Evolutionary conservation across 495 filamentous ascomycete genomes (phyloP).

Genomic region (Trichoderma asperelloides): DNA sequence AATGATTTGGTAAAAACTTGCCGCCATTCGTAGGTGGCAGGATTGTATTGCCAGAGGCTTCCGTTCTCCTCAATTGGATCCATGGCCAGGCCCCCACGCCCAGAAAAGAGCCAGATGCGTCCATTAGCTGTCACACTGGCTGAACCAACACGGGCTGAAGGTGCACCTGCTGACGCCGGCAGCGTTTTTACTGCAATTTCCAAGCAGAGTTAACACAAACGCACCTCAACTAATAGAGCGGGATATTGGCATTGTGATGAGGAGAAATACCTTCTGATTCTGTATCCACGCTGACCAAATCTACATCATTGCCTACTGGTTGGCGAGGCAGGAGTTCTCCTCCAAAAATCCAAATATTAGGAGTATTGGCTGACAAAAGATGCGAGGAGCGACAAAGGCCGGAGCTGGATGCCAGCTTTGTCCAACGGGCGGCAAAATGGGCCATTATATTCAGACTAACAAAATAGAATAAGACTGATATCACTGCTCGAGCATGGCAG

Average conservation of each 20-base stretch:
- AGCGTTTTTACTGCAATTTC: background rate
- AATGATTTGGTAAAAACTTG: slow-evolving; percentile 15
- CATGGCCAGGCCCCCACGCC: slow-evolving; percentile 46
- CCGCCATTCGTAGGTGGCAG: slow-evolving; percentile 21
- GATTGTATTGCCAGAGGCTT: slow-evolving; percentile 39
- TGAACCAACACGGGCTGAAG: slow-evolving; percentile 42
- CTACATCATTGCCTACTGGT: slow-evolving; percentile 23
- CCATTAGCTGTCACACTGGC: slow-evolving; percentile 33
- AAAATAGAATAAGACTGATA: background rate
- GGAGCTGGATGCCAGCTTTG: slow-evolving; percentile 1
- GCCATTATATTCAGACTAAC: background rate
- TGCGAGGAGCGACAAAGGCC: slow-evolving; percentile 25
- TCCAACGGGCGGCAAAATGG: slow-evolving; percentile 8
- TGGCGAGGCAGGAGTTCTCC: slow-evolving; percentile 27
- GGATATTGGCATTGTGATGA: background rate
- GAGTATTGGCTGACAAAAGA: slow-evolving; percentile 15
- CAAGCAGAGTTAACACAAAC: background rate
- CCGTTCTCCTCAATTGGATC: slow-evolving; percentile 45
- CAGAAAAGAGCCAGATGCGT: slow-evolving; percentile 48
- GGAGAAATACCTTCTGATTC: background rate
- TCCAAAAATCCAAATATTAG: slow-evolving; percentile 22
- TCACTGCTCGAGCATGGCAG: too few relatives aligned
- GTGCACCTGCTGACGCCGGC: slow-evolving; percentile 11
- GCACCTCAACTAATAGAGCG: background rate
- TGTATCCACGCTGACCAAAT: slow-evolving; percentile 16